These are phyloP conservation scores for Amoeboaphelidium occidentale DNA, from an alignment of 371 early-diverging fungal genomes.

Conservation along the genomic window DNA sequence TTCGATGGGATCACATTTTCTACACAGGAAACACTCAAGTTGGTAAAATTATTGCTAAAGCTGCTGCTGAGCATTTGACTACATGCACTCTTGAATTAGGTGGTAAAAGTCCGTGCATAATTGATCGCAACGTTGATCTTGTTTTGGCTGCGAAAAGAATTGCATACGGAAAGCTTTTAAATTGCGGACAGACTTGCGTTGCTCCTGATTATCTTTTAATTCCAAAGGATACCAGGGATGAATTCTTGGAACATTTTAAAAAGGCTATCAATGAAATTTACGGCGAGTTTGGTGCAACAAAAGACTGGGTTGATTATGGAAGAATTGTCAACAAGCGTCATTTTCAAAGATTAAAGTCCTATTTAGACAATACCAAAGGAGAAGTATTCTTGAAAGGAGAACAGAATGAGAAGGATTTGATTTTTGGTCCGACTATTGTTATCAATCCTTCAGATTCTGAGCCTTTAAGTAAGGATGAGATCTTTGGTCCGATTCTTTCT, in stretches of 20 bases:
- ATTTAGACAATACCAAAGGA: conserved; percentile 18
- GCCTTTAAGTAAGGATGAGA: conserved; percentile 24
- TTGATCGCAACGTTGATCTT: not conserved
- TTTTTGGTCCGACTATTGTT: conserved; percentile 16
- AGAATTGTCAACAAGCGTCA: conserved; percentile 49
- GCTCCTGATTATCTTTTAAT: conserved; percentile 48
- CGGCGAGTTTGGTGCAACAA: not conserved
- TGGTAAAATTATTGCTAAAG: not conserved
- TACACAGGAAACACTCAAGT: not conserved
- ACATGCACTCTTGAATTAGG: not conserved
- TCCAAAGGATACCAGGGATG: not conserved
- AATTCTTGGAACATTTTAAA: not conserved
- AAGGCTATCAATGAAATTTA: not conserved
- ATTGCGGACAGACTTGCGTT: conserved; percentile 71
- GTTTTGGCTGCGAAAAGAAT: conserved; percentile 48
- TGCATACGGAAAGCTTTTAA: conserved; percentile 53
- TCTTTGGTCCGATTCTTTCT: conserved; percentile 72
- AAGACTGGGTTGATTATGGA: conserved; percentile 22
- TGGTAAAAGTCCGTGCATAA: not conserved
- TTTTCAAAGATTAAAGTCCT: conserved; percentile 28
- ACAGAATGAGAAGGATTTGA: conserved; percentile 16
- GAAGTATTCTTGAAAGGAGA: conserved; percentile 12
- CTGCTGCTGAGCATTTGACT: not conserved
- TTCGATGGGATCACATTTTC: conserved; percentile 48
- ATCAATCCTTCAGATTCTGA: conserved; percentile 1